Conservation (phyloP, 2,329 filamentous ascomycete species). For the Fusarium euwallaceae region DNA sequence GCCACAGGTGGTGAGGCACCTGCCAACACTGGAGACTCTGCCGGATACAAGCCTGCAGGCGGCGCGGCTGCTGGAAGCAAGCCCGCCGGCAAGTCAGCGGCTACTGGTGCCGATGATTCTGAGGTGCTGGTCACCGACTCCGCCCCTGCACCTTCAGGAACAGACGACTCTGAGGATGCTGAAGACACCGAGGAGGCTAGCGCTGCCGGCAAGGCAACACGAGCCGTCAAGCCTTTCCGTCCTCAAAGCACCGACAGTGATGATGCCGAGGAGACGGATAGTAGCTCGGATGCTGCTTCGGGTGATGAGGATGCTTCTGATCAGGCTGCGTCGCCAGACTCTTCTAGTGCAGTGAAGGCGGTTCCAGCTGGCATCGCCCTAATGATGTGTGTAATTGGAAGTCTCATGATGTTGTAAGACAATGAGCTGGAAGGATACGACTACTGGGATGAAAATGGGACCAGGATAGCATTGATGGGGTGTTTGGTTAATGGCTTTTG, state of each 20-base stretch:
- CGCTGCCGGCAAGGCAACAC: slow-evolving; percentile 12
- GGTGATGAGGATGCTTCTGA: background rate
- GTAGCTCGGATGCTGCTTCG: slow-evolving; percentile 6
- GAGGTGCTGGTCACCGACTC: slow-evolving; percentile 33
- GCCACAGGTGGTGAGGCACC: background rate
- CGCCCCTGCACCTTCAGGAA: slow-evolving; percentile 9
- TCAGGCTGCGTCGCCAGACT: background rate
- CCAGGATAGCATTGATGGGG: slow-evolving; percentile 13
- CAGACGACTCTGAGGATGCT: background rate
- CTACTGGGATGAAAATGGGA: background rate
- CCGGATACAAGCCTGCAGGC: background rate
- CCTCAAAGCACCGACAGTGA: slow-evolving; percentile 4
- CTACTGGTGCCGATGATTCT: background rate
- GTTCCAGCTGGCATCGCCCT: slow-evolving; percentile 13
- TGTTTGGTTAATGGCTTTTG: slow-evolving; percentile 3
- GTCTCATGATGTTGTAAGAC: slow-evolving; percentile 25
- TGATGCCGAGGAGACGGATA: slow-evolving; percentile 20
- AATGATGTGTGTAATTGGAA: slow-evolving; percentile 31
- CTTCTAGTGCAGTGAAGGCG: background rate
- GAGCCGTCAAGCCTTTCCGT: slow-evolving; percentile 31
- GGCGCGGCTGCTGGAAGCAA: background rate
- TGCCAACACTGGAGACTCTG: background rate
- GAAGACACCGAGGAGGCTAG: background rate
- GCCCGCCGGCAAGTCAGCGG: background rate
- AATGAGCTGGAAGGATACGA: background rate